phyloP scores from a whole-genome alignment of 2,329 filamentous ascomycete genomes.

The Penicillium glabrum region DNA sequence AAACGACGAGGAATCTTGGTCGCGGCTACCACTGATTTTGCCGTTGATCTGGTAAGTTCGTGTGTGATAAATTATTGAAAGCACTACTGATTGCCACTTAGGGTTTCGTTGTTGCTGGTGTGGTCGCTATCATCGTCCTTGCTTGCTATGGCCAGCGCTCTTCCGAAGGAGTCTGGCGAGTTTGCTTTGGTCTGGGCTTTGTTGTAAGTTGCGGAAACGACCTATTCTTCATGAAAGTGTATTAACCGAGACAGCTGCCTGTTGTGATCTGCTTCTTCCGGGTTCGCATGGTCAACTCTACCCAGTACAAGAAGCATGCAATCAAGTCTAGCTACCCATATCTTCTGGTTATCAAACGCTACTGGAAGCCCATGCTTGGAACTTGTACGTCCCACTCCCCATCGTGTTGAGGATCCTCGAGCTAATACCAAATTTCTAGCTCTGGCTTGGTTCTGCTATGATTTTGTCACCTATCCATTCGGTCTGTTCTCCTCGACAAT shows the following conservation, averaged over 20 bases:
- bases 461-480: constrained; percentile 58
- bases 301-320: constrained; percentile 49
- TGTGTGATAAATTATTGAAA: background rate
- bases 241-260: constrained; percentile 35
- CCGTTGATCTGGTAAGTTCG: constrained; percentile 21
- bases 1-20: constrained; percentile 27
- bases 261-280: constrained; percentile 55
- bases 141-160: constrained; percentile 21
- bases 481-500: constrained; percentile 58
- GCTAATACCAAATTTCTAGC: too few species aligned
- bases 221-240: background rate
- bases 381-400: constrained; percentile 27
- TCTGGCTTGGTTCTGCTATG: constrained; percentile 54
- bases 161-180: constrained; percentile 47
- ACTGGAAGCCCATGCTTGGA: constrained; percentile 52
- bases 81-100: background rate
- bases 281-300: constrained; percentile 53
- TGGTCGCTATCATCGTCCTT: constrained; percentile 27
- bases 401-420: too few species aligned
- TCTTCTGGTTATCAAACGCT: constrained; percentile 48
- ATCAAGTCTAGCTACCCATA: constrained; percentile 51
- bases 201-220: constrained; percentile 24
- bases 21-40: constrained; percentile 25
- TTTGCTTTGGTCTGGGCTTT: constrained; percentile 51
- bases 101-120: constrained; percentile 25